Percentiles rank a stretch among this genome's conserved stretches.
Conservation (phyloP, 495 filamentous ascomycete species). For the Hamigera avellanea region DNA sequence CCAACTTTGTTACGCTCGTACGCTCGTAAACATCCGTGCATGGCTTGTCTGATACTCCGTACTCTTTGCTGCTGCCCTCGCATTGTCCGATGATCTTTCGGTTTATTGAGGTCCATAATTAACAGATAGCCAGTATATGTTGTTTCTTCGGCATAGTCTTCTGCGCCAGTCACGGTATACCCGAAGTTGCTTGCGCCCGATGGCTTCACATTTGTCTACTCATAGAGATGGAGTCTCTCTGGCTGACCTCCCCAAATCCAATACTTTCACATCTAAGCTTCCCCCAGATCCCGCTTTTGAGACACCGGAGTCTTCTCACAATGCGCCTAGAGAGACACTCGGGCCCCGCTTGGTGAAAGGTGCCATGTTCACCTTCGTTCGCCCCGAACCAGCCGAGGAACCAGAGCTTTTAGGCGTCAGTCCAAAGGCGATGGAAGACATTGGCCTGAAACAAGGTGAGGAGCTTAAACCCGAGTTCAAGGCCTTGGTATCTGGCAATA, state of each 20-base stretch:
- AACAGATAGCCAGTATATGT: constrained; percentile 21
- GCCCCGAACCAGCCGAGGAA: constrained; percentile 56
- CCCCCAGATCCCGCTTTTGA: constrained; percentile 70
- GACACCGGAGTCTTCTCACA: constrained; percentile 67
- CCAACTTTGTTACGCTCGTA: too few species aligned
- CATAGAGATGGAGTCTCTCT: constrained; percentile 33
- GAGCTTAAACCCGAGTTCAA: constrained; percentile 65
- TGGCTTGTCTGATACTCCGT: too few species aligned
- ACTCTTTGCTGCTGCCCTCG: too few species aligned
- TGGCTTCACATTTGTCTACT: constrained; percentile 43
- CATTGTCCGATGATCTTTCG: too few species aligned
- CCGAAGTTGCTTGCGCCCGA: constrained; percentile 22
- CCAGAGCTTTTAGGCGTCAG: constrained; percentile 75
- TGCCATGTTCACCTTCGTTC: constrained; percentile 83
- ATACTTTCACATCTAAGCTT: constrained; percentile 68
- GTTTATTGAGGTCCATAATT: too few species aligned
- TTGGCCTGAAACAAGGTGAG: constrained; percentile 59
- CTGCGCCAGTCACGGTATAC: constrained; percentile 8
- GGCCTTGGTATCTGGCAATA: constrained; percentile 67
- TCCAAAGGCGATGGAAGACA: constrained; percentile 59
- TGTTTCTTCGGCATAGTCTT: constrained; percentile 4
- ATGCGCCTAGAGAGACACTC: constrained; percentile 62
- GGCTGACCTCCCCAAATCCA: constrained; percentile 70
- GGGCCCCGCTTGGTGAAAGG: constrained; percentile 74
- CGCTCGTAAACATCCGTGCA: too few species aligned